Percentiles rank a stretch among this genome's conserved stretches.
Conservation (phyloP, 345 rosid genomes). For the Euphorbia peplus region DNA sequence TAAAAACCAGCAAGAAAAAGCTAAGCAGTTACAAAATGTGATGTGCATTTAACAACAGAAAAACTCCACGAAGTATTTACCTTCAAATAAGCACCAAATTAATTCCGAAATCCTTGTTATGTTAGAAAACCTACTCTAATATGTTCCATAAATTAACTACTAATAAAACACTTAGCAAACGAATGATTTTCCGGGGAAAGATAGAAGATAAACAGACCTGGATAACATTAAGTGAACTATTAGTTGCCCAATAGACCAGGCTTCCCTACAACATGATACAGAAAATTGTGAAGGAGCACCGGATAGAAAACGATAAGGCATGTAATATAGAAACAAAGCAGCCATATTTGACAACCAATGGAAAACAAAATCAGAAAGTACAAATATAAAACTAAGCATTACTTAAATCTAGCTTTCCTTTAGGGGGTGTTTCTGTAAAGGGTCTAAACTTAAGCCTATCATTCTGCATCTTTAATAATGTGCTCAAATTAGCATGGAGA, state of each 20-base stretch:
- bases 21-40: not conserved
- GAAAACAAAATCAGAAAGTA: not conserved
- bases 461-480: not conserved
- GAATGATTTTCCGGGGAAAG: not conserved
- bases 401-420: not conserved
- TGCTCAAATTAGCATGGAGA: not conserved
- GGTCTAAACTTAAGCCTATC: not conserved
- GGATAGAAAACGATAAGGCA: not conserved
- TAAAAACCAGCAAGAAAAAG: too few relatives aligned
- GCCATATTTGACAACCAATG: not conserved
- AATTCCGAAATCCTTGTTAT: not conserved
- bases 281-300: conserved; percentile 14
- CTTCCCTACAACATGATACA: conserved; percentile 63
- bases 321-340: not conserved
- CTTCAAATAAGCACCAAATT: not conserved
- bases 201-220: conserved; percentile 52
- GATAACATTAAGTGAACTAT: conserved; percentile 58
- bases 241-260: conserved; percentile 85
- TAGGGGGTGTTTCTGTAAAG: not conserved
- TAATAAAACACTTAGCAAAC: conserved; percentile 4
- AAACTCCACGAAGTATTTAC: not conserved
- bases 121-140: not conserved
- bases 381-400: too few relatives aligned
- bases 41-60: not conserved
- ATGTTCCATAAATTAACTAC: not conserved